Percentiles rank a stretch among this genome's conserved stretches.
Conservation (phyloP, 2,329 filamentous ascomycete species). For the Botrytis elliptica region DNA sequence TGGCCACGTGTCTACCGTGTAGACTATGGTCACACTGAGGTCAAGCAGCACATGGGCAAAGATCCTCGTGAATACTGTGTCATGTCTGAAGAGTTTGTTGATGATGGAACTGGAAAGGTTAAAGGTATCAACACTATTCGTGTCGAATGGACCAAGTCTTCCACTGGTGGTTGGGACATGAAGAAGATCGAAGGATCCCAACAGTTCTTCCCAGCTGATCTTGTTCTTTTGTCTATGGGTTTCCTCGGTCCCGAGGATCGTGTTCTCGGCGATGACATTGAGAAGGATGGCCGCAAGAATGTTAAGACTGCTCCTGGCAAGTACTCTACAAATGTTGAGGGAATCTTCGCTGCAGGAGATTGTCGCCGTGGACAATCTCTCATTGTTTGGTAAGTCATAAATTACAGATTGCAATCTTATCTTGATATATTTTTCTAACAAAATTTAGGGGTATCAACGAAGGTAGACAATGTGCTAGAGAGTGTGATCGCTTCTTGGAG, state of each 20-base stretch:
- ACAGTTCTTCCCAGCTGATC: conserved; percentile 93
- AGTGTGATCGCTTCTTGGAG: conserved; percentile 86
- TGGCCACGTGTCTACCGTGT: conserved; percentile 98
- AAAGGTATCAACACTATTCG: conserved; percentile 95
- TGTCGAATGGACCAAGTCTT: conserved; percentile 92
- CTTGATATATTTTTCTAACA: conserved; percentile 40
- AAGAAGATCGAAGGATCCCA: conserved; percentile 92
- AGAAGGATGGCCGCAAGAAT: conserved; percentile 91
- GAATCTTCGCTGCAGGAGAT: conserved; percentile 92
- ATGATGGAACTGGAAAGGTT: conserved; percentile 81
- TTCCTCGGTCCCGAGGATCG: conserved; percentile 93
- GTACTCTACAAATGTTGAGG: conserved; percentile 83
- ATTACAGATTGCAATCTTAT: background rate
- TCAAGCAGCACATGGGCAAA: conserved; percentile 93
- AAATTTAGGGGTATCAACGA: conserved; percentile 84
- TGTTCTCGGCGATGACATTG: conserved; percentile 81
- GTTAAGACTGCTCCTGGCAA: conserved; percentile 88
- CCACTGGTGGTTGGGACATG: conserved; percentile 95
- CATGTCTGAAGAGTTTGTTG: conserved; percentile 96
- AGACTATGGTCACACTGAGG: conserved; percentile 96
- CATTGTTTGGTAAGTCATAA: conserved; percentile 78
- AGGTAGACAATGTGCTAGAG: conserved; percentile 86
- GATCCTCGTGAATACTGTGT: conserved; percentile 97
- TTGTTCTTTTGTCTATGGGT: conserved; percentile 94
- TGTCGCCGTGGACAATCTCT: conserved; percentile 92